Conservation (phyloP, 192 early-diverging fungal species). For the Piromyces sp. region DNA sequence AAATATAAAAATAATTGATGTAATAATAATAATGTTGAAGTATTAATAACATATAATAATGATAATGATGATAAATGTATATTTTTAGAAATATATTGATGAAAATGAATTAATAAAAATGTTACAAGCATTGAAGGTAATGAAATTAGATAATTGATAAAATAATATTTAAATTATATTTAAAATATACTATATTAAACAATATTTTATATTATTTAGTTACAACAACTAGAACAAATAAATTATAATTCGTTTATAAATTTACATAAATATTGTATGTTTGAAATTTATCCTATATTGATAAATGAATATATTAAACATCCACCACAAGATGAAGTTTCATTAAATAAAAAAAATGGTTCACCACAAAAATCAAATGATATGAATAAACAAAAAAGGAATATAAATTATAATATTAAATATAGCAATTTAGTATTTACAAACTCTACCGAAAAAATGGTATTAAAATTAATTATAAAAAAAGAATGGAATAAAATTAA, state of each 20-base stretch:
- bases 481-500: not conserved
- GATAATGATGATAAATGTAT: no score
- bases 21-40: no score
- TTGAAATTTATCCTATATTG: not conserved
- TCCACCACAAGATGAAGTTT: not conserved
- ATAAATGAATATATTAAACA: not conserved
- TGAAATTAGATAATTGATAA: no score
- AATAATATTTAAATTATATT: no score
- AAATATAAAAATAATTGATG: no score
- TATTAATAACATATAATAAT: no score
- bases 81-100: not conserved
- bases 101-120: not conserved
- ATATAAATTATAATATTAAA: not conserved
- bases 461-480: not conserved
- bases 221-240: not conserved
- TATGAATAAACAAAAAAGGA: not conserved
- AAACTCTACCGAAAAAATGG: not conserved
- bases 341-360: not conserved
- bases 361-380: not conserved
- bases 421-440: not conserved
- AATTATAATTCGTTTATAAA: not conserved
- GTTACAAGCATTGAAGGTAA: not conserved
- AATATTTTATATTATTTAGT: no score
- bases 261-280: not conserved
- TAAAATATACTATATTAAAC: no score